Evolutionary conservation across 176 grass and related monocot species (phyloP).

Genomic region (Themeda triandra): DNA sequence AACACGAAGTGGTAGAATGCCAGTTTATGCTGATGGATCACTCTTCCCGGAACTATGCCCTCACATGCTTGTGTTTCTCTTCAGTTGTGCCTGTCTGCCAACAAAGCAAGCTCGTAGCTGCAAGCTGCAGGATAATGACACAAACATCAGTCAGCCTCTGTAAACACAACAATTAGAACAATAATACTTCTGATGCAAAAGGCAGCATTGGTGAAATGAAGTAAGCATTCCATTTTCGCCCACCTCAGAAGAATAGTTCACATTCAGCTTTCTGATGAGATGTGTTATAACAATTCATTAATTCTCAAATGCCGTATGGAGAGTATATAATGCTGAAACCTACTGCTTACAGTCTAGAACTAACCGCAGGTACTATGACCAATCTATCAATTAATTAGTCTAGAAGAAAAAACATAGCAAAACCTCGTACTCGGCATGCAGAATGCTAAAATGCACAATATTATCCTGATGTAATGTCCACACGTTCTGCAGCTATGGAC

Average conservation of each 20-base stretch:
- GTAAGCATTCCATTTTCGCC: neutral
- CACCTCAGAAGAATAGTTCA: neutral
- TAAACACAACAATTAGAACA: neutral
- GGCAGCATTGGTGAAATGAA: neutral
- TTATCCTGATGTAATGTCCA: neutral
- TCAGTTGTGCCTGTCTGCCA: constrained; percentile 16
- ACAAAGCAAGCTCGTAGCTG: constrained; percentile 25
- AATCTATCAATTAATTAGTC: neutral
- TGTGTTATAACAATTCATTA: neutral
- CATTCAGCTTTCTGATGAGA: neutral
- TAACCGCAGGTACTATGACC: neutral
- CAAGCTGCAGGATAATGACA: constrained; percentile 30
- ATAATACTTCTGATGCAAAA: neutral
- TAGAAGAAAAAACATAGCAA: neutral
- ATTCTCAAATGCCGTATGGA: neutral
- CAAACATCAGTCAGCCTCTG: neutral
- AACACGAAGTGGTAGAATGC: neutral
- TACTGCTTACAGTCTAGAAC: neutral
- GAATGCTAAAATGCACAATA: neutral
- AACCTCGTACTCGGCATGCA: neutral
- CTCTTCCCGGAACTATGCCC: neutral
- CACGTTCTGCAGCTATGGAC: neutral
- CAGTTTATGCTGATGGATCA: constrained; percentile 16
- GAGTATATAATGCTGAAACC: neutral
- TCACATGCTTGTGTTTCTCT: neutral